Evolutionary conservation across 495 filamentous ascomycete species (phyloP), one percentile per base, ranked within the genome.

Genomic region (Recurvomyces mirabilis): DNA sequence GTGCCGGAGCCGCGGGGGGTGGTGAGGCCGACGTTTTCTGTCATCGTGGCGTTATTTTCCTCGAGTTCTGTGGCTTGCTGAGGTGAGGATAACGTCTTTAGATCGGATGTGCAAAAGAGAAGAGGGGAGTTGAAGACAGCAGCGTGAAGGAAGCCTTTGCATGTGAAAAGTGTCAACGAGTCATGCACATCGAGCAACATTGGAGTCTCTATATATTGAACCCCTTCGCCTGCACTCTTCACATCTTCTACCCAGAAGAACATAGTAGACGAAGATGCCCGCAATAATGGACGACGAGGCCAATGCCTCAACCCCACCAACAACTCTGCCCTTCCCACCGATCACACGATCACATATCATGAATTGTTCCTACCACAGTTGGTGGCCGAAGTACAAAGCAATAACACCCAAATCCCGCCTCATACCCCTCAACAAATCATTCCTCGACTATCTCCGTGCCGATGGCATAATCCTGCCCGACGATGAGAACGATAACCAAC

Each of bases 1-100:
- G 93, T 99, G 43, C 91, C 91, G 54, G 79, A 87, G 45, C 93
- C 93, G 49, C 93, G 83, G 5, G 93, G 93, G 17, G 93, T 99
- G 40, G 82, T 72, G 58, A 99, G 87, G 49, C 93, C 93, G 65
- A 99, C 93, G 70, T 99, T 99, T 47, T 87, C 87, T 44, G 89
- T 89, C 91, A 96, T 98, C 33, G 14, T 47, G 36, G 35, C 35
- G 36, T n/a, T n/a, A n/a, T n/a, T n/a, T n/a, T n/a, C n/a, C n/a
- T n/a, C 26, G 7, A 29, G n/a, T 29, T n/a, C 26, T 7, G n/a
- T 29, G 26, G 26, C n/a, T 7, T 29, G 26, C 7, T 29, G 26
- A n/a, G n/a, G 7, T 7, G n/a, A 29, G 26, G 26, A 29, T 7
- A n/a, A 29, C n/a, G n/a, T n/a, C n/a, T n/a, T n/a, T n/a, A n/a